Evolutionary conservation across 1,284 basidiomycete species (phyloP).

Genomic region (Limonomyces culmigenus): DNA sequence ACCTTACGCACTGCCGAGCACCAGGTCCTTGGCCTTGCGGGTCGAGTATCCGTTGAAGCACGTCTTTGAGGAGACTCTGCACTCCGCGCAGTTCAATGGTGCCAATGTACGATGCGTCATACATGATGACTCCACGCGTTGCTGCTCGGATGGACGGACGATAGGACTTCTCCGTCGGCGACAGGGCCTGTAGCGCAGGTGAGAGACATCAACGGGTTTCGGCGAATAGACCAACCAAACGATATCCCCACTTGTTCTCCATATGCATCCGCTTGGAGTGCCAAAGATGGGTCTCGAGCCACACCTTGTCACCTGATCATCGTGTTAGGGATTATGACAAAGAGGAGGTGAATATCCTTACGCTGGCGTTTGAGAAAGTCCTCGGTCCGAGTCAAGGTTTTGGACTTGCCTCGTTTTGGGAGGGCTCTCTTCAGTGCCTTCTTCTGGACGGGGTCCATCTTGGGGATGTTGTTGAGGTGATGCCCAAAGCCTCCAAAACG

Average conservation of each 20-base stretch:
- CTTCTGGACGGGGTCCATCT: constrained; percentile 68
- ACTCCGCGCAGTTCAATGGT: constrained; percentile 59
- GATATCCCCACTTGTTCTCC: constrained; percentile 79
- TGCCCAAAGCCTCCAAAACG: not conserved
- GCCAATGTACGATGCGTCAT: constrained; percentile 75
- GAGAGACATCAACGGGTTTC: not conserved
- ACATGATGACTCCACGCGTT: constrained; percentile 65
- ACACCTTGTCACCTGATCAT: constrained; percentile 54
- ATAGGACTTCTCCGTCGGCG: constrained; percentile 81
- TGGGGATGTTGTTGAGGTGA: no score
- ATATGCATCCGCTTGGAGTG: constrained; percentile 91
- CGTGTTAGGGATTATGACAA: not conserved
- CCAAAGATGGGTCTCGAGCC: constrained; percentile 91
- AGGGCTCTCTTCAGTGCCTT: constrained; percentile 32
- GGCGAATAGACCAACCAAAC: constrained; percentile 33
- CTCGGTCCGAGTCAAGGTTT: constrained; percentile 30
- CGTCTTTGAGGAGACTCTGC: no score
- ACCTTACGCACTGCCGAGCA: no score
- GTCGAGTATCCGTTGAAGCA: no score
- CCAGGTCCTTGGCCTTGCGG: no score
- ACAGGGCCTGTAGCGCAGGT: constrained; percentile 33
- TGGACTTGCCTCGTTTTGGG: constrained; percentile 41
- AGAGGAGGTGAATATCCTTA: constrained; percentile 15
- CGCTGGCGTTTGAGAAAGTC: constrained; percentile 50
- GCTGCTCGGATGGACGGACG: constrained; percentile 79